Percentiles rank a stretch among this genome's conserved stretches.
Conservation (phyloP, 108 stramenopile genomes). For the Skeletonema grethae region DNA sequence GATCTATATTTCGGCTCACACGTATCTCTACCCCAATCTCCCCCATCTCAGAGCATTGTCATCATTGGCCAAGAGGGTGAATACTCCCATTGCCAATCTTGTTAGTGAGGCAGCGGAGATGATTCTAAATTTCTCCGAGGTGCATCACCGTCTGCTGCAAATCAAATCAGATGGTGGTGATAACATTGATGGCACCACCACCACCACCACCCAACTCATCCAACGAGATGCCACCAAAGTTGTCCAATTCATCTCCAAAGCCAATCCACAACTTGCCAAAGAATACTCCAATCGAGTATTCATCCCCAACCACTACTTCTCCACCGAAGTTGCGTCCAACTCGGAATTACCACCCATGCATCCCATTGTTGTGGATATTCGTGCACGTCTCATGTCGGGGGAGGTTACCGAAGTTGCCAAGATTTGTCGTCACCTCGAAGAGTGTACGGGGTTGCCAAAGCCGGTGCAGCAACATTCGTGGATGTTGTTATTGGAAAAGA, state of each 20-base stretch:
- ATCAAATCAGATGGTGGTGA: not conserved
- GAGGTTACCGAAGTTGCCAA: conserved; percentile 15
- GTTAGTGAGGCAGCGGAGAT: conserved; percentile 33
- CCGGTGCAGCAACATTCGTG: conserved; percentile 25
- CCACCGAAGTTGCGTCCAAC: not conserved
- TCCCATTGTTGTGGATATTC: conserved; percentile 29
- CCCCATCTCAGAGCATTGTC: conserved; percentile 21
- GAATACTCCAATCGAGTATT: conserved; percentile 21
- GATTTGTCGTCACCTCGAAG: conserved; percentile 27
- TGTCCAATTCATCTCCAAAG: conserved; percentile 21
- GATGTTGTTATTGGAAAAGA: conserved; percentile 25
- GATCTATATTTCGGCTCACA: not conserved
- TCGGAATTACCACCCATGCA: conserved; percentile 14
- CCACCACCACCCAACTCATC: conserved; percentile 1
- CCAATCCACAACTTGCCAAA: conserved; percentile 26
- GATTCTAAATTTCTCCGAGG: conserved; percentile 36
- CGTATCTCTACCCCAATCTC: not conserved
- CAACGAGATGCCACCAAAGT: conserved; percentile 30
- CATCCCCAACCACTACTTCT: conserved; percentile 13
- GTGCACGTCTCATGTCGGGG: conserved; percentile 21
- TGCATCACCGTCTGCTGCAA: conserved; percentile 33
- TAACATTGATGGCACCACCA: not conserved
- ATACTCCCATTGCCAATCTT: conserved; percentile 23
- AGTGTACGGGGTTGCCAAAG: conserved; percentile 17
- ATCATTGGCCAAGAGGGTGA: conserved; percentile 18